Percentiles rank a stretch among this genome's conserved stretches.
phyloP scores from a whole-genome alignment of 352 stramenopile genomes.

The Phytophthora pistaciae region DNA sequence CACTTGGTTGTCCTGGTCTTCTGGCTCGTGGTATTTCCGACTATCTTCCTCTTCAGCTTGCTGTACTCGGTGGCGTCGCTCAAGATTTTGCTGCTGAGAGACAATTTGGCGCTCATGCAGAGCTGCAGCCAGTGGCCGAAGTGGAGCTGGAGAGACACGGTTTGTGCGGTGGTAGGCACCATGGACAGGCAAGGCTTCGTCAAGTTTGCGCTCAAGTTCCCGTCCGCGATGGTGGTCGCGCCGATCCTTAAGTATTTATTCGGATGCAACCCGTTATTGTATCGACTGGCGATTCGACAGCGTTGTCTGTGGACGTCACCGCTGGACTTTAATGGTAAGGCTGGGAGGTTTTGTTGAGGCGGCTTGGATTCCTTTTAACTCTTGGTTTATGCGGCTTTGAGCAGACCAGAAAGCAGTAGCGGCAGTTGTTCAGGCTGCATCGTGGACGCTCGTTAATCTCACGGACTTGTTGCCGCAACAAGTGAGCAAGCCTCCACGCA shows the following conservation, averaged over 20 bases:
- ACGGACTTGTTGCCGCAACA: slow-evolving; percentile 31
- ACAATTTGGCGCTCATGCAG: slow-evolving; percentile 41
- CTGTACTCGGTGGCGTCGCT: slow-evolving; percentile 38
- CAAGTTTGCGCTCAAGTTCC: slow-evolving; percentile 46
- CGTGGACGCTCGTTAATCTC: slow-evolving; percentile 39
- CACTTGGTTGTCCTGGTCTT: slow-evolving; percentile 33
- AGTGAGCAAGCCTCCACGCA: slow-evolving; percentile 32
- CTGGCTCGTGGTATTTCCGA: slow-evolving; percentile 33
- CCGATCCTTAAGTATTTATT: slow-evolving; percentile 58
- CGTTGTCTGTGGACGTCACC: slow-evolving; percentile 50
- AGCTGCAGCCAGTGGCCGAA: slow-evolving; percentile 41
- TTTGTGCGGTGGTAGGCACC: slow-evolving; percentile 38
- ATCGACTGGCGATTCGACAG: slow-evolving; percentile 43
- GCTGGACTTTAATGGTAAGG: slow-evolving; percentile 38
- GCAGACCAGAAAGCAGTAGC: slow-evolving; percentile 45
- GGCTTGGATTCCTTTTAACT: neutral
- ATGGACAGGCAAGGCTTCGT: slow-evolving; percentile 52
- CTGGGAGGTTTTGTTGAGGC: neutral
- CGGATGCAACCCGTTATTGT: slow-evolving; percentile 51
- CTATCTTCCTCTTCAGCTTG: slow-evolving; percentile 31
- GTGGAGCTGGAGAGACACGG: slow-evolving; percentile 44
- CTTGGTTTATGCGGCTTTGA: neutral
- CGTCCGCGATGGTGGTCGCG: slow-evolving; percentile 38
- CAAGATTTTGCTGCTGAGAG: slow-evolving; percentile 35
- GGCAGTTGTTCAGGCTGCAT: slow-evolving; percentile 37